phyloP scores from a whole-genome alignment of 768 basidiomycete species.

The Kwoniella pini region DNA sequence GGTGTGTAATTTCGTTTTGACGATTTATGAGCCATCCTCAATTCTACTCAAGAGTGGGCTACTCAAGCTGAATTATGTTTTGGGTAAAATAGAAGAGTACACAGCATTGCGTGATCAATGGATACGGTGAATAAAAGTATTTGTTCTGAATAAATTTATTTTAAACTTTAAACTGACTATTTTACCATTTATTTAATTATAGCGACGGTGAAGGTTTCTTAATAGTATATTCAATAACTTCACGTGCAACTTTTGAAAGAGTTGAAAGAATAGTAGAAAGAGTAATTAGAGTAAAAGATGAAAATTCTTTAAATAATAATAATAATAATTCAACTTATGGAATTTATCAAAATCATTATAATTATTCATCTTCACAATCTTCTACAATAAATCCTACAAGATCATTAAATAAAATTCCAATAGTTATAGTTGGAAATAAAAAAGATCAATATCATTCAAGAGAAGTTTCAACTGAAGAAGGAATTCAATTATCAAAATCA shows the following conservation, averaged over 20 bases:
- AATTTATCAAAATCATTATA: conserved; percentile 1
- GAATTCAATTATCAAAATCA: conserved; percentile 71
- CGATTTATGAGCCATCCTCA: no score
- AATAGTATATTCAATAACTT: conserved; percentile 93
- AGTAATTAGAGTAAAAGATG: conserved; percentile 81
- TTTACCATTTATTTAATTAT: no score
- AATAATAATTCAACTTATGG: conserved; percentile 18
- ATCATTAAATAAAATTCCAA: conserved; percentile 61
- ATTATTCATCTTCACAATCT: neutral
- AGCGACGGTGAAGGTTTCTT: conserved; percentile 99
- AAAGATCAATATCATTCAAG: conserved; percentile 87
- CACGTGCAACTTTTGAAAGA: conserved; percentile 86
- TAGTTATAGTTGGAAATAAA: conserved; percentile 97
- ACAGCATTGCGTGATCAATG: conserved; percentile 95
- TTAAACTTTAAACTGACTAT: no score
- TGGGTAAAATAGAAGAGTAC: conserved; percentile 96
- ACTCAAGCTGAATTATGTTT: no score
- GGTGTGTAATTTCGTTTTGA: conserved; percentile 61
- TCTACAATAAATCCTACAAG: neutral
- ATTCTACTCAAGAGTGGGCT: no score
- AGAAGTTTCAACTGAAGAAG: conserved; percentile 89
- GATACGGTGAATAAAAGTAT: conserved; percentile 77
- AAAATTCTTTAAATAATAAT: conserved; percentile 12
- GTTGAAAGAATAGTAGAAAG: conserved; percentile 87
- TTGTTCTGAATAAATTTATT: neutral